These are phyloP conservation scores for Xylaria sp. DNA, from an alignment of 2,329 filamentous ascomycete species.

Conservation along the genomic window DNA sequence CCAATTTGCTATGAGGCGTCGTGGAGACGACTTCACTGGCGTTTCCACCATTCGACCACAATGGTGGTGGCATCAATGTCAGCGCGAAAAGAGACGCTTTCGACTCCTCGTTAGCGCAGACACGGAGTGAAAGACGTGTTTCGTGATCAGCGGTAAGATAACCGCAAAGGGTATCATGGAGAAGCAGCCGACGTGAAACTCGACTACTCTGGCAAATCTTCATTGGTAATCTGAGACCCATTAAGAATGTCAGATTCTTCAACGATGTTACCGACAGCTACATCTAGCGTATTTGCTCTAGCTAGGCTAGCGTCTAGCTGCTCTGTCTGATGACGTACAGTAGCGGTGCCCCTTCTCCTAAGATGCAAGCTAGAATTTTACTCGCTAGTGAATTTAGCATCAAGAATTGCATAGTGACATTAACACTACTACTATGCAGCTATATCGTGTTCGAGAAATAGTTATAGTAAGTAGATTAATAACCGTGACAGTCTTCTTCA, in stretches of 20 bases:
- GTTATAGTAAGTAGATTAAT: background rate
- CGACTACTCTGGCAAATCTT: background rate
- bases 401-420: background rate
- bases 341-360: background rate
- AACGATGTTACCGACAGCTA: background rate
- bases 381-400: background rate
- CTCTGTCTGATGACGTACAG: conserved; percentile 3
- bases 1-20: background rate
- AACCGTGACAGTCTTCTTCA: background rate
- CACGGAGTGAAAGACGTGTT: conserved; percentile 1
- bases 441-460: background rate
- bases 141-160: conserved; percentile 15
- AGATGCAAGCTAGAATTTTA: background rate
- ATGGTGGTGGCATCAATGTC: conserved; percentile 10
- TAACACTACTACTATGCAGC: background rate
- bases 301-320: background rate
- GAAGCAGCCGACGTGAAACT: conserved; percentile 13
- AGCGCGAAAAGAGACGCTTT: conserved; percentile 13
- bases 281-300: background rate
- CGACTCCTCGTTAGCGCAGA: conserved; percentile 10
- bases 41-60: background rate
- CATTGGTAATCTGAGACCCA: background rate
- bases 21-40: background rate
- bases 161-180: background rate
- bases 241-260: background rate